Evolutionary conservation across 176 grass and related monocot genomes (phyloP).

Genomic region (Pharus latifolius): DNA sequence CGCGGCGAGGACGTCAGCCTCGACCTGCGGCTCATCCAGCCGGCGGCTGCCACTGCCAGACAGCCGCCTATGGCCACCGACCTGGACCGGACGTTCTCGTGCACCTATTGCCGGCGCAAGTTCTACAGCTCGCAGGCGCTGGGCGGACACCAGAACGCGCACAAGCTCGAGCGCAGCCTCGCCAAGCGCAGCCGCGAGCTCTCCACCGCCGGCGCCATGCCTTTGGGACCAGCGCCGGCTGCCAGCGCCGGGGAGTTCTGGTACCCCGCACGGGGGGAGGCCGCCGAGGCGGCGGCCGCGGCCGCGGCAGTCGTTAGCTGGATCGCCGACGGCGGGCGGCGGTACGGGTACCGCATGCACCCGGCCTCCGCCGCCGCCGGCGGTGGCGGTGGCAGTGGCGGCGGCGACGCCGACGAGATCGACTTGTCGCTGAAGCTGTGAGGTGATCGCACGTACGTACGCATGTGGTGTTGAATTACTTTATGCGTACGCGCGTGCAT

Average conservation of each 20-base stretch:
- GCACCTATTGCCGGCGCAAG: slow-evolving; percentile 77
- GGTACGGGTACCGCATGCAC: slow-evolving; percentile 10
- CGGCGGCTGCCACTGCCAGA: not conserved
- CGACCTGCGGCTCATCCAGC: slow-evolving; percentile 42
- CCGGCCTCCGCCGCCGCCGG: not conserved
- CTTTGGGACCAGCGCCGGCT: not conserved
- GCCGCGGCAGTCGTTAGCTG: slow-evolving; percentile 41
- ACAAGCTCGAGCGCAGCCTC: slow-evolving; percentile 41
- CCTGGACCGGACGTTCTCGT: slow-evolving; percentile 56
- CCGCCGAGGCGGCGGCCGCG: not conserved
- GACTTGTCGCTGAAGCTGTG: slow-evolving; percentile 48
- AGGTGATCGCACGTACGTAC: not conserved
- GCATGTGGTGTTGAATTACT: not conserved
- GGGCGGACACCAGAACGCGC: slow-evolving; percentile 49
- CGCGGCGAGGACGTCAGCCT: slow-evolving; percentile 32
- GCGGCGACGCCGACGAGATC: slow-evolving; percentile 20
- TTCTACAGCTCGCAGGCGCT: slow-evolving; percentile 81
- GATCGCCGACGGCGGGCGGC: slow-evolving; percentile 29
- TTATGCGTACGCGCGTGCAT: not conserved
- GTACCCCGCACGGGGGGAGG: not conserved
- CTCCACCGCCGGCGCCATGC: not conserved
- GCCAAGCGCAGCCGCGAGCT: slow-evolving; percentile 41
- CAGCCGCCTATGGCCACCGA: not conserved
- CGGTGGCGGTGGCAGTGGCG: not conserved
- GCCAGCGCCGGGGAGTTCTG: not conserved